phyloP scores from a whole-genome alignment of 768 basidiomycete species.

The Lactarius hengduanensis region DNA sequence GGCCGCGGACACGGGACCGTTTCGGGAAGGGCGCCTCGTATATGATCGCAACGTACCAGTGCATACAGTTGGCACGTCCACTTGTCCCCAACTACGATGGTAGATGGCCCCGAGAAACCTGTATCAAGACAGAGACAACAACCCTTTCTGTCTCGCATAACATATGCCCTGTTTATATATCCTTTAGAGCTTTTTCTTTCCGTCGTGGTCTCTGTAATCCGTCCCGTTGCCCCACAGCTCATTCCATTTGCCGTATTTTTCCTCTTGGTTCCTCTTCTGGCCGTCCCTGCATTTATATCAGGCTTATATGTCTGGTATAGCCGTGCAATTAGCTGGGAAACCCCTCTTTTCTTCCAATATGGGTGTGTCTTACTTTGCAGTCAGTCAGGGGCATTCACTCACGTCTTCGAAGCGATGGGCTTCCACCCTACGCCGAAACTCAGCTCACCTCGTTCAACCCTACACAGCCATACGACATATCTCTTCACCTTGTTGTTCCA shows the following conservation, averaged over 20 bases:
- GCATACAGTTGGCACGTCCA: background rate
- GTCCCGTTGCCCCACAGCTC: conserved; percentile 58
- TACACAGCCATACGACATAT: conserved; percentile 73
- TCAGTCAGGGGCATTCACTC: conserved; percentile 2
- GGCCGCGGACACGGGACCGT: too few relatives aligned
- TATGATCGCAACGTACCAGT: too few relatives aligned
- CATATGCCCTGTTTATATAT: conserved; percentile 12
- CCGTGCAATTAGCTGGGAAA: conserved; percentile 68
- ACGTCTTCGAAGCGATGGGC: conserved; percentile 51
- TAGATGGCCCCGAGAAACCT: conserved; percentile 24
- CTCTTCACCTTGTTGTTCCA: conserved; percentile 64
- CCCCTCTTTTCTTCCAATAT: conserved; percentile 71
- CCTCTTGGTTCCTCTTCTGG: conserved; percentile 58
- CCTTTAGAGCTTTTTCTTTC: conserved; percentile 33
- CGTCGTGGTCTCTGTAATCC: conserved; percentile 35
- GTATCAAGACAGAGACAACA: conserved; percentile 4
- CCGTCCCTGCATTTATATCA: conserved; percentile 60
- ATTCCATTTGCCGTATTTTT: conserved; percentile 64
- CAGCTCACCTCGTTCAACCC: conserved; percentile 51
- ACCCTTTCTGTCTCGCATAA: conserved; percentile 13
- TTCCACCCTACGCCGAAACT: conserved; percentile 59
- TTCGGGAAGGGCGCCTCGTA: background rate
- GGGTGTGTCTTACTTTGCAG: conserved; percentile 50
- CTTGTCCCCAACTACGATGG: conserved; percentile 3
- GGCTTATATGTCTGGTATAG: conserved; percentile 76